Evolutionary conservation across 257 asterid species (phyloP).

Genomic region (Solanum neorickii): DNA sequence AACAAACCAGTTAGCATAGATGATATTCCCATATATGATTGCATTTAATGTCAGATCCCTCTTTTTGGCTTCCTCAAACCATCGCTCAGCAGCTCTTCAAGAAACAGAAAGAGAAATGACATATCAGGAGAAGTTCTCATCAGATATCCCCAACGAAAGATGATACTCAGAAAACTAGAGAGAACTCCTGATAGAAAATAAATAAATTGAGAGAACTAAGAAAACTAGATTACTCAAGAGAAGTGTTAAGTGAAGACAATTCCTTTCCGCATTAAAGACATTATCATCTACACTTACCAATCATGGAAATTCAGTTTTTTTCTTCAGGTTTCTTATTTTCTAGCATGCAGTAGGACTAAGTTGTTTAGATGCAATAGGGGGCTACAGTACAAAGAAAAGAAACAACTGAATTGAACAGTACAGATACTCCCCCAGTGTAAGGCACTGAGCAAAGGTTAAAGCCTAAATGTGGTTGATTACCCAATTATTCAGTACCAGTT

Average conservation of each 20-base stretch:
- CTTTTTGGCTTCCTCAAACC: constrained; percentile 92
- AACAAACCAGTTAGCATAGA: constrained; percentile 78
- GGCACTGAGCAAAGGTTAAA: not conserved
- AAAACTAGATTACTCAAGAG: not conserved
- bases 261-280: not conserved
- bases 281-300: not conserved
- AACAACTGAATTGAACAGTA: not conserved
- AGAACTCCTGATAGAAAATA: not conserved
- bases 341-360: not conserved
- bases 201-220: not conserved
- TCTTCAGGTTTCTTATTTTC: not conserved
- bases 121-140: not conserved
- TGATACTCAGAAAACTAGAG: not conserved
- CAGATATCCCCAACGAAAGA: not conserved
- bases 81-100: constrained; percentile 82
- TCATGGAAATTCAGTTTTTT: not conserved
- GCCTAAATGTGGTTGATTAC: not conserved
- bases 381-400: not conserved
- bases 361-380: not conserved
- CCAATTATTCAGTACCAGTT: not conserved
- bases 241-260: not conserved
- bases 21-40: constrained; percentile 79
- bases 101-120: constrained; percentile 21
- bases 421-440: not conserved
- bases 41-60: constrained; percentile 51